Evolutionary conservation across 805 yeast species (phyloP).

Genomic region (Nadsonia fulvescens): DNA sequence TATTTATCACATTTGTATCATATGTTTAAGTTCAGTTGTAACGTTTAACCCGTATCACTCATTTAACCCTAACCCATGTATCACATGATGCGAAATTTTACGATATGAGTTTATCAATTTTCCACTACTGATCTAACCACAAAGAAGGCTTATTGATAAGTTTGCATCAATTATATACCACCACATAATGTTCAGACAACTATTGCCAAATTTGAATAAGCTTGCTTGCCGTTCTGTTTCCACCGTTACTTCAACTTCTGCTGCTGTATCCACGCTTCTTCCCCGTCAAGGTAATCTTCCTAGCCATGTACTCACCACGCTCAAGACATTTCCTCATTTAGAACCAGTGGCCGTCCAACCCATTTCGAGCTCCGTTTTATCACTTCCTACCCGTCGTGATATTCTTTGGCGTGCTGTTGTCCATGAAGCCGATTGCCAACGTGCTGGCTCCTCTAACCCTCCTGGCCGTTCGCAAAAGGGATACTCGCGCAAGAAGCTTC

Average conservation of each 20-base stretch:
- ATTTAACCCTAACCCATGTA: too few relatives aligned
- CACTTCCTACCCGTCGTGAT: conserved; percentile 73
- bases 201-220: conserved; percentile 2
- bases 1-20: too few relatives aligned
- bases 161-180: too few relatives aligned
- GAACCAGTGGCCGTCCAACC: conserved; percentile 72
- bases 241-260: conserved; percentile 5
- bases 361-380: conserved; percentile 51
- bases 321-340: conserved; percentile 75
- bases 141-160: too few relatives aligned
- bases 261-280: conserved; percentile 2
- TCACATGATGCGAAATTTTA: too few relatives aligned
- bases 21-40: too few relatives aligned
- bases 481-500: conserved; percentile 63
- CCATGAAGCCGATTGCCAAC: conserved; percentile 71
- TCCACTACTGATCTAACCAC: too few relatives aligned
- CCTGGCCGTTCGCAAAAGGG: conserved; percentile 77
- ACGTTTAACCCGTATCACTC: too few relatives aligned
- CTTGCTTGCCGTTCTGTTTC: conserved; percentile 5
- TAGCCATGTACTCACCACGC: conserved; percentile 52
- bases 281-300: conserved; percentile 26
- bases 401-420: conserved; percentile 87
- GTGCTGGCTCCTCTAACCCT: conserved; percentile 81
- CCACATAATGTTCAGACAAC: conserved; percentile 6
- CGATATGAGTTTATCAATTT: too few relatives aligned